These are phyloP conservation scores for Saccharomycopsis synnaedendra DNA, from an alignment of 805 yeast species.

Conservation along the genomic window DNA sequence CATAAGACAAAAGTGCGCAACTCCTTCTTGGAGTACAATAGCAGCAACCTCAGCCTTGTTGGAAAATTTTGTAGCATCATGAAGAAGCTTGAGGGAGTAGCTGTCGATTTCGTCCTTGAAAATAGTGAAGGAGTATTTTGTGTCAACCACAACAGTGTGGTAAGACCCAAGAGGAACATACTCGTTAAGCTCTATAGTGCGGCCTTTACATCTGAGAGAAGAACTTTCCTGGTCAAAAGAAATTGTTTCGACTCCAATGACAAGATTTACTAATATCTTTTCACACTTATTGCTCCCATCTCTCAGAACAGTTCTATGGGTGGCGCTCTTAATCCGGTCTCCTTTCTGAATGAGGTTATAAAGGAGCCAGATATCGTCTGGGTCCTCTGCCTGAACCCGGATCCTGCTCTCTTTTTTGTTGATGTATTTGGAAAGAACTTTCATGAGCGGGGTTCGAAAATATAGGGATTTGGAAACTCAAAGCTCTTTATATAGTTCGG, in stretches of 20 bases:
- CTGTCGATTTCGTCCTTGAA: slow-evolving; percentile 76
- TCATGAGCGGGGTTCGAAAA: neutral
- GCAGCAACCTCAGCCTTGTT: slow-evolving; percentile 89
- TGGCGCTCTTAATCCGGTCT: slow-evolving; percentile 62
- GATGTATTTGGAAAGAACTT: neutral
- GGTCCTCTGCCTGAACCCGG: slow-evolving; percentile 52
- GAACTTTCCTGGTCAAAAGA: slow-evolving; percentile 76
- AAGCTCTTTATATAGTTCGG: no score
- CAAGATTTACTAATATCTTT: slow-evolving; percentile 50
- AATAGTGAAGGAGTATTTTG: slow-evolving; percentile 56
- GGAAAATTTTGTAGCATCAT: slow-evolving; percentile 64
- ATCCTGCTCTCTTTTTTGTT: slow-evolving; percentile 1
- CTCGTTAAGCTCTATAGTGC: slow-evolving; percentile 50
- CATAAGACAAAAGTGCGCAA: slow-evolving; percentile 83
- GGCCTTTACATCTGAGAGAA: slow-evolving; percentile 70
- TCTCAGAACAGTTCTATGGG: slow-evolving; percentile 51
- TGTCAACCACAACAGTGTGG: slow-evolving; percentile 76
- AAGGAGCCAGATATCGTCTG: slow-evolving; percentile 83
- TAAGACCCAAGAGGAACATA: slow-evolving; percentile 78
- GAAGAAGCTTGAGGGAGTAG: slow-evolving; percentile 48
- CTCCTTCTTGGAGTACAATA: slow-evolving; percentile 84
- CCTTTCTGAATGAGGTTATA: slow-evolving; percentile 71
- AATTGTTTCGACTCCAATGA: slow-evolving; percentile 49
- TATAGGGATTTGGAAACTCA: neutral
- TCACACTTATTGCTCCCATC: slow-evolving; percentile 28